These are phyloP conservation scores for Isabelozyma rhagii DNA, from an alignment of 805 yeast species.

Conservation along the genomic window DNA sequence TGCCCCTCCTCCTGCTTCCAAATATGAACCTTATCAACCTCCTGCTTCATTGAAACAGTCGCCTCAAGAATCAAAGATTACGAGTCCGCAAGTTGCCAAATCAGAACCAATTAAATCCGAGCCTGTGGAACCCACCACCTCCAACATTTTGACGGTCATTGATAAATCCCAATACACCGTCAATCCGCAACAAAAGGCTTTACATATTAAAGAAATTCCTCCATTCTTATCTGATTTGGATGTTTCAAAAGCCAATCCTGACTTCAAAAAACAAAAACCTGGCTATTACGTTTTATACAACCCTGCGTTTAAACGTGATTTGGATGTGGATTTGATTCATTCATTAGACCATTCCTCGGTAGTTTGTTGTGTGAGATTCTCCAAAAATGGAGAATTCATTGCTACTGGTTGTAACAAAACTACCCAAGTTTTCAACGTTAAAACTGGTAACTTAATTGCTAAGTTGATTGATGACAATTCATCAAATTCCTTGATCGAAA, in stretches of 20 bases:
- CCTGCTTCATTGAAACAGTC: slow-evolving; percentile 15
- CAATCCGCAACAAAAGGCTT: slow-evolving; percentile 42
- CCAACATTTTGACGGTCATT: slow-evolving; percentile 31
- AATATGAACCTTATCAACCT: slow-evolving; percentile 10
- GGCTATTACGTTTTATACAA: slow-evolving; percentile 89
- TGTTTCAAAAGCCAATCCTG: slow-evolving; percentile 69
- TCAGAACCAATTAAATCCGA: slow-evolving; percentile 9
- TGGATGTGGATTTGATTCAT: slow-evolving; percentile 86
- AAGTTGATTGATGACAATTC: slow-evolving; percentile 74
- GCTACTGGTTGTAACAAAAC: slow-evolving; percentile 98
- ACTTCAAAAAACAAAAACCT: slow-evolving; percentile 74
- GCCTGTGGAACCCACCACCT: slow-evolving; percentile 8
- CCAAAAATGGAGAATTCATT: slow-evolving; percentile 83
- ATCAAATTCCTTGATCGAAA: slow-evolving; percentile 39
- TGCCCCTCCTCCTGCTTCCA: slow-evolving; percentile 16
- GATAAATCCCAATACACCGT: slow-evolving; percentile 42
- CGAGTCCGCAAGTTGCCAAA: slow-evolving; percentile 9
- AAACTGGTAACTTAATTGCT: slow-evolving; percentile 86
- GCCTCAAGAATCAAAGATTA: slow-evolving; percentile 12
- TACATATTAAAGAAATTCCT: slow-evolving; percentile 72
- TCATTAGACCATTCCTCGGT: slow-evolving; percentile 91
- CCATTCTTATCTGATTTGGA: slow-evolving; percentile 81
- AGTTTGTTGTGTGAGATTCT: slow-evolving; percentile 94
- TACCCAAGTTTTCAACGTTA: slow-evolving; percentile 90
- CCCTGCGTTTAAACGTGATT: slow-evolving; percentile 63